Evolutionary conservation across 2,329 filamentous ascomycete genomes (phyloP), one percentile per base, ranked within the genome.

Genomic region (Fusarium avenaceum): DNA sequence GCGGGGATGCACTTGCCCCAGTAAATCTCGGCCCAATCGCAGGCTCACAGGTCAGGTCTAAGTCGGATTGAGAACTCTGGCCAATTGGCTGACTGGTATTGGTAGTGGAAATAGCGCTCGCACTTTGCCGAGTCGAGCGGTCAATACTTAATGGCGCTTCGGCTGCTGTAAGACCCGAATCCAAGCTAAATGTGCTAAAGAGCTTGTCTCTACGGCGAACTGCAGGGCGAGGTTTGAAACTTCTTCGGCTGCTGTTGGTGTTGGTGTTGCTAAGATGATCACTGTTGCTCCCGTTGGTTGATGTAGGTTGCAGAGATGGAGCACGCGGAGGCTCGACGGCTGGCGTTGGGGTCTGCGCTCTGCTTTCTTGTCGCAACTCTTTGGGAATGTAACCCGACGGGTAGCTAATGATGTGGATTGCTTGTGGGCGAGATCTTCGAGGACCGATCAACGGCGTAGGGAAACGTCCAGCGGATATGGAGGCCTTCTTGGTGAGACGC

Each of bases 341-440:
- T 22, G 56, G 47, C 30, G 59, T 60, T 15, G 69, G 69, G 45
- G 61, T 52, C n/a, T 50, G 49, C 40, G 71, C 60, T 46, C 64
- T 70, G 35, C 62, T 70, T 28, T 57, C 59, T 52, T 55, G 68
- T 32, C 81, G 79, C 44, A 84, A 71, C 58, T 85, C 83, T 59
- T 78, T 77, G 19, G 83, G 83, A 24, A 84, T 76, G 72, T 82
- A 82, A 53, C 80, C 80, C 3, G 79, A 71, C 4, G 80, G 80
- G 55, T 79, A 82, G 28, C 79, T 81, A 63, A 81, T 69, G 53
- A 82, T 80, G 74, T 82, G 80, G 56, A 82, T 82, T 38, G 80
- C 76, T 67, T 82, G 80, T 13, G 79, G 80, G 35, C 80, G 75
- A 35, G 76, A 73, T 65, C 80, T 74, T 48, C 80, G 76, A 39